phyloP scores from a whole-genome alignment of 2,329 filamentous ascomycete genomes.

The Aspergillus ochraceus region DNA sequence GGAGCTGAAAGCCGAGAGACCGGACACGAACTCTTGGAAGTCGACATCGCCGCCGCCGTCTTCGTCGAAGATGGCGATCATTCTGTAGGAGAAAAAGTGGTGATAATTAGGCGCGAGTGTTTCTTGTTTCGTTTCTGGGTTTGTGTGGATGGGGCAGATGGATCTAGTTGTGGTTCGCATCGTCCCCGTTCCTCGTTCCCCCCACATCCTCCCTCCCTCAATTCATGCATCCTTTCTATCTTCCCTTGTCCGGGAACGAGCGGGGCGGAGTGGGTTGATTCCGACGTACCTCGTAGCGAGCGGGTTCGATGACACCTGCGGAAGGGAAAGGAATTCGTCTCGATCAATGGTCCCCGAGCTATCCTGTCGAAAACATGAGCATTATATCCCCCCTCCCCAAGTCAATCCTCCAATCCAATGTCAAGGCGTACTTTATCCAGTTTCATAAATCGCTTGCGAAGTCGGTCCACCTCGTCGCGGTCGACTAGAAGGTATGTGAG shows the following conservation, averaged over 20 bases:
- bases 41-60: slow-evolving; percentile 97
- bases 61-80: slow-evolving; percentile 99
- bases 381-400: background rate
- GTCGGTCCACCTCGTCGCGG: slow-evolving; percentile 91
- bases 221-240: background rate
- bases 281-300: slow-evolving; percentile 80
- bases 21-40: slow-evolving; percentile 97
- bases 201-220: background rate
- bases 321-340: slow-evolving; percentile 94
- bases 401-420: background rate
- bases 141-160: too few species aligned
- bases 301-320: slow-evolving; percentile 96
- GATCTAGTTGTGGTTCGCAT: background rate
- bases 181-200: too few species aligned
- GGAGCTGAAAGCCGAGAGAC: slow-evolving; percentile 90
- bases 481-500: slow-evolving; percentile 66
- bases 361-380: slow-evolving; percentile 59
- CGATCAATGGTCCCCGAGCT: slow-evolving; percentile 98
- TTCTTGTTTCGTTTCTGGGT: too few species aligned
- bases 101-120: too few species aligned
- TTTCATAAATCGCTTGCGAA: slow-evolving; percentile 99
- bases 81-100: slow-evolving; percentile 53
- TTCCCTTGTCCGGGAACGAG: too few species aligned
- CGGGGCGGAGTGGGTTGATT: background rate
- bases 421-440: slow-evolving; percentile 74